Evolutionary conservation across 2,329 filamentous ascomycete species (phyloP), one percentile per base, ranked within the genome.

Genomic region (Sodiomyces alkalinus): DNA sequence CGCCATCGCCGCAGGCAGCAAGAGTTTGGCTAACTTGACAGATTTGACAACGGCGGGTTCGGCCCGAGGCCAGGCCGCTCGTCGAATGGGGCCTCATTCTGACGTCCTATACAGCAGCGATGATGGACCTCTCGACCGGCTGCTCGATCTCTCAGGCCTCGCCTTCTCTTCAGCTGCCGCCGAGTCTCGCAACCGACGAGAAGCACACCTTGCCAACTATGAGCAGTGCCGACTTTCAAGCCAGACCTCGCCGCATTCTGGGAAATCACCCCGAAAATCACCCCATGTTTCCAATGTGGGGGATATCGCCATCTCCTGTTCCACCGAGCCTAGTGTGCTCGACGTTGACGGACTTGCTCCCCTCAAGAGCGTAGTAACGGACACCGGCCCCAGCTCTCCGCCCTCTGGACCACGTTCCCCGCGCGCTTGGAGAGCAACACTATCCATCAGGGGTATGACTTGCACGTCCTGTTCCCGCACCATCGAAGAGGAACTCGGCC

Each of bases 361-460:
- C n/a, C n/a, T n/a, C n/a, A n/a, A n/a, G n/a, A n/a, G n/a, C n/a
- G n/a, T n/a, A n/a, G n/a, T n/a, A n/a, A n/a, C n/a, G n/a, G n/a
- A n/a, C n/a, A n/a, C n/a, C 23, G 23, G 23, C 12, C 16, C 22
- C 14, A 26, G 23, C 23, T n/a, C 11, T n/a, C n/a, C n/a, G n/a
- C n/a, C n/a, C n/a, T n/a, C n/a, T n/a, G n/a, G n/a, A n/a, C n/a
- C n/a, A n/a, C n/a, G n/a, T n/a, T 16, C n/a, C 17, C 14, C 7
- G 15, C n/a, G 25, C 8, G 35, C 40, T 13, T 73, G 63, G 58
- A 51, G 58, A 21, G 66, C 59, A 3, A 62, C 55, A 1, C 37
- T 74, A n/a, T 68, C 73, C 13, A 62, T 85, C 22, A 69, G 64
- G 17, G 78, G 78, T 29, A 82, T 85, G 77, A 80, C 73, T 4